Conservation (phyloP, 768 basidiomycete genomes). For the Hypsizygus marmoreus region DNA sequence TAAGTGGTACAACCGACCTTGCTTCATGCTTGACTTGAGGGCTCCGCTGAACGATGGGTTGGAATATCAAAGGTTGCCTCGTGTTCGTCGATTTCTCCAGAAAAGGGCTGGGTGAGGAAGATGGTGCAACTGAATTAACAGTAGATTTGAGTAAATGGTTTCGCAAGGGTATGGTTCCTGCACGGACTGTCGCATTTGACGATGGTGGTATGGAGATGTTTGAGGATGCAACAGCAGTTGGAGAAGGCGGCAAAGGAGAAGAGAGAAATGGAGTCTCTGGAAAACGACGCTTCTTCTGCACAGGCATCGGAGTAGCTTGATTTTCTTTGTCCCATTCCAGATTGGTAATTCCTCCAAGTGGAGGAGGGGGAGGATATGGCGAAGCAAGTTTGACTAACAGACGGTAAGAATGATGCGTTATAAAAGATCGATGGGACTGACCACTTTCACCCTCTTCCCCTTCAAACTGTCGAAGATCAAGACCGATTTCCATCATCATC, state of each 20-base stretch:
- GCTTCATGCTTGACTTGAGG: conserved; percentile 19
- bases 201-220: conserved; percentile 7
- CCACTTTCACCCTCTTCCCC: conserved; percentile 3
- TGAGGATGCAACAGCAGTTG: conserved; percentile 7
- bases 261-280: background rate
- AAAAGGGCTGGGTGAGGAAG: conserved; percentile 25
- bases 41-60: conserved; percentile 16
- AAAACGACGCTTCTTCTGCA: conserved; percentile 11
- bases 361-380: conserved; percentile 15
- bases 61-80: conserved; percentile 25
- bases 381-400: background rate
- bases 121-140: conserved; percentile 9
- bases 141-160: conserved; percentile 7
- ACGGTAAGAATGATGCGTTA: background rate
- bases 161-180: background rate
- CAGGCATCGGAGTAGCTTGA: conserved; percentile 16
- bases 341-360: conserved; percentile 21
- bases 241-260: background rate
- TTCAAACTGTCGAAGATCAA: conserved; percentile 11
- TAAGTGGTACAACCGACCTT: conserved; percentile 12
- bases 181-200: conserved; percentile 15
- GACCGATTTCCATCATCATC: conserved; percentile 23
- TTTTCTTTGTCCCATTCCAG: conserved; percentile 28
- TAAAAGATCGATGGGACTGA: background rate
- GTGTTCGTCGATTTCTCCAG: conserved; percentile 12